Conservation (phyloP, 2,329 filamentous ascomycete species). For the Pseudohalonectria lignicola region DNA sequence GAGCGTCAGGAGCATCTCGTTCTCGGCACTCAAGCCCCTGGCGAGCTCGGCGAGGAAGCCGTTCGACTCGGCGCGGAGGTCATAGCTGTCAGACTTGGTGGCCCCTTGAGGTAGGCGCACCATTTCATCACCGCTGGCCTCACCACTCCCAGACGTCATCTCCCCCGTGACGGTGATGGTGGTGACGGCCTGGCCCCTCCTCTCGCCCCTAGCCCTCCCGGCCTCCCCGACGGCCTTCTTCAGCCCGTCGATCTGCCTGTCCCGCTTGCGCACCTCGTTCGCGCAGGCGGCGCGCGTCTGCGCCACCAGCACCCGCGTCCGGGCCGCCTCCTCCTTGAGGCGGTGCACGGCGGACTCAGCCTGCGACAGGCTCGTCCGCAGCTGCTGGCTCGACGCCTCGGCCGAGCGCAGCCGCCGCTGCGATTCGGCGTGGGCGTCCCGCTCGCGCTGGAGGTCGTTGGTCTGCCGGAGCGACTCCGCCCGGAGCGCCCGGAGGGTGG, state of each 20-base stretch:
- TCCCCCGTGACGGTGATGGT: constrained; percentile 48
- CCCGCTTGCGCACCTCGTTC: constrained; percentile 82
- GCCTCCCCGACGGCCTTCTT: constrained; percentile 77
- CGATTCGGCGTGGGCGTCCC: constrained; percentile 41
- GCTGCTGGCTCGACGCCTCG: constrained; percentile 60
- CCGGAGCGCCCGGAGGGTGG: constrained; percentile 65
- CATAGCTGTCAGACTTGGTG: constrained; percentile 38
- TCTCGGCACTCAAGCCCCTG: constrained; percentile 79
- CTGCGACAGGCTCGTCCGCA: constrained; percentile 58
- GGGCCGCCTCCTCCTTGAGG: constrained; percentile 74
- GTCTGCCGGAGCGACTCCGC: constrained; percentile 65
- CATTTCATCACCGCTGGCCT: not conserved
- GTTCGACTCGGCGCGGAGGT: constrained; percentile 76
- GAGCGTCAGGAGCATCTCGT: constrained; percentile 67
- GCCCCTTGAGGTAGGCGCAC: not conserved
- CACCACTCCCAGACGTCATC: constrained; percentile 25
- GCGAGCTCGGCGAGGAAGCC: constrained; percentile 81
- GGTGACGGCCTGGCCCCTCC: constrained; percentile 41
- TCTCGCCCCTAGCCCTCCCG: constrained; percentile 48
- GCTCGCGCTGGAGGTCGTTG: constrained; percentile 51
- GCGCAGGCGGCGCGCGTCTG: constrained; percentile 81
- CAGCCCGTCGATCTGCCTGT: constrained; percentile 77
- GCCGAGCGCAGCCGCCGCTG: constrained; percentile 44
- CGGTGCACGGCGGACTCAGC: constrained; percentile 64
- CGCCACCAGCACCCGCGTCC: constrained; percentile 66